Conservation (phyloP, 2,329 filamentous ascomycete species). For the Xylaria sp. region DNA sequence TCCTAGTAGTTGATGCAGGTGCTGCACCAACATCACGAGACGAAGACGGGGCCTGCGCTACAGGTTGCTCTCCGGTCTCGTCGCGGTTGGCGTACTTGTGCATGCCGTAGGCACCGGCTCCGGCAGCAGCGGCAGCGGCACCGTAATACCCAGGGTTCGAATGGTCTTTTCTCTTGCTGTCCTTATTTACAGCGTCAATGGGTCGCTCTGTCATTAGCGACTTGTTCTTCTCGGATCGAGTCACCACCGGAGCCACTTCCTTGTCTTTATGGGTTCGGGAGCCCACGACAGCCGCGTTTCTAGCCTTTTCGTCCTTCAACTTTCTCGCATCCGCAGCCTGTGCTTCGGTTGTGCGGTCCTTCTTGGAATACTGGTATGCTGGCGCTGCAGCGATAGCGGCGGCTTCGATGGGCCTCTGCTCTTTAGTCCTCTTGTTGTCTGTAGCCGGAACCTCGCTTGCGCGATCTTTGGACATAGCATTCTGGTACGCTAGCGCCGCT, state of each 20-base stretch:
- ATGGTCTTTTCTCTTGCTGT: background rate
- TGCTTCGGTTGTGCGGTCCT: background rate
- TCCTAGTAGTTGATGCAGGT: no score
- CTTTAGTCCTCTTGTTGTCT: background rate
- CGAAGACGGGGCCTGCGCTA: background rate
- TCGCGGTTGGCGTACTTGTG: conserved; percentile 26
- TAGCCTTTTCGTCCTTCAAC: conserved; percentile 3
- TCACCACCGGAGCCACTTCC: background rate
- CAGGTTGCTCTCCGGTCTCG: background rate
- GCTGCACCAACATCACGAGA: background rate
- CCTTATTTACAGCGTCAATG: background rate
- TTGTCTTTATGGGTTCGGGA: background rate
- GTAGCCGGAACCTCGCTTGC: background rate
- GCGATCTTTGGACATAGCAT: background rate
- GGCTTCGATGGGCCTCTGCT: background rate
- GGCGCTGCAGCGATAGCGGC: background rate
- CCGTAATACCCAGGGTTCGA: conserved; percentile 26
- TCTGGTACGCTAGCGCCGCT: background rate
- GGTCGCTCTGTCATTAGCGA: background rate
- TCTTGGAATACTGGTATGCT: background rate
- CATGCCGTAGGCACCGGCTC: conserved; percentile 30
- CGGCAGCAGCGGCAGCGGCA: conserved; percentile 13
- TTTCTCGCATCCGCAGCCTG: background rate
- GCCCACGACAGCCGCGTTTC: background rate
- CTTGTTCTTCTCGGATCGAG: background rate